phyloP scores from a whole-genome alignment of 1,284 basidiomycete species.

The Ceratobasidium sp. region DNA sequence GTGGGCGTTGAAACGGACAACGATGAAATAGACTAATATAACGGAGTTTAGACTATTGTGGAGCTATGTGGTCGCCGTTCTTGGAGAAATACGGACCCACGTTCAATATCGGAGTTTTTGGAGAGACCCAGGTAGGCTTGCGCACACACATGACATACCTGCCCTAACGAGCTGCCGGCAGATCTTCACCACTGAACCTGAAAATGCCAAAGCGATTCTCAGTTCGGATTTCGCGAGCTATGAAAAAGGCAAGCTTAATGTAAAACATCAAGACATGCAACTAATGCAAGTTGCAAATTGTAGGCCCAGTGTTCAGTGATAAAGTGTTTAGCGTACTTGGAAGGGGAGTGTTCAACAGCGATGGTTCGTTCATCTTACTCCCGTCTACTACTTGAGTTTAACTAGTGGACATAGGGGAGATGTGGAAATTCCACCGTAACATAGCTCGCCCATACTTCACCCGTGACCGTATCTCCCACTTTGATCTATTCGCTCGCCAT shows the following conservation, averaged over 20 bases:
- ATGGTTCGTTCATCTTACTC: background rate
- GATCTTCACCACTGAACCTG: slow-evolving; percentile 27
- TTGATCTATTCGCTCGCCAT: slow-evolving; percentile 54
- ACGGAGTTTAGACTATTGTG: slow-evolving; percentile 19
- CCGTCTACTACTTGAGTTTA: too few relatives aligned
- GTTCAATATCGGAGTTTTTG: slow-evolving; percentile 18
- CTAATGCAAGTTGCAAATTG: background rate
- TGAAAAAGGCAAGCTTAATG: slow-evolving; percentile 23
- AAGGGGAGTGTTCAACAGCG: slow-evolving; percentile 49
- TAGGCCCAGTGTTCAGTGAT: background rate
- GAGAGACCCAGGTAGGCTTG: slow-evolving; percentile 18
- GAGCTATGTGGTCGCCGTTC: background rate
- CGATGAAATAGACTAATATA: background rate
- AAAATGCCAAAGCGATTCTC: slow-evolving; percentile 25
- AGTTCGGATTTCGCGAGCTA: slow-evolving; percentile 35
- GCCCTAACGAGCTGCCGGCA: background rate
- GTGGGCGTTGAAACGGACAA: background rate
- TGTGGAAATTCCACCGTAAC: slow-evolving; percentile 53
- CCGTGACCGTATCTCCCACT: slow-evolving; percentile 55
- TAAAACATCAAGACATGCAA: background rate
- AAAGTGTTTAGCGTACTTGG: slow-evolving; percentile 45
- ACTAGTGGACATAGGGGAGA: slow-evolving; percentile 11
- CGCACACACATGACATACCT: background rate
- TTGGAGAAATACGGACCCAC: slow-evolving; percentile 19
- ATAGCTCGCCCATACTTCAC: slow-evolving; percentile 57